Evolutionary conservation across 2,329 filamentous ascomycete genomes (phyloP).

Genomic region (Neofusicoccum kwambonambiense): DNA sequence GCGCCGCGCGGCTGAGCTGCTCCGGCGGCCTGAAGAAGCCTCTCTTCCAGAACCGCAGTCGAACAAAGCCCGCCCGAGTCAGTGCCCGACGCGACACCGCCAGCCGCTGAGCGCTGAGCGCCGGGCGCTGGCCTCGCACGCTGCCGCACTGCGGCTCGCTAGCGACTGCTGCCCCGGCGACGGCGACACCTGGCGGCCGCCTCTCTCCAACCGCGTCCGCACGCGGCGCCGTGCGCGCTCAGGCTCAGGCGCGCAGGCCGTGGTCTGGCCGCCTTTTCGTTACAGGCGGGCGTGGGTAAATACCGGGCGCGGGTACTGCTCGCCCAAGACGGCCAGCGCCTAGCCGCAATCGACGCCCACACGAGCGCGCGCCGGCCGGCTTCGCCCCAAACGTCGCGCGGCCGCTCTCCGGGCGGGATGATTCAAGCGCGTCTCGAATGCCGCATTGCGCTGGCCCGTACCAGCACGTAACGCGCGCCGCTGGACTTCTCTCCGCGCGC

Average conservation of each 20-base stretch:
- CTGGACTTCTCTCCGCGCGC: conserved; percentile 13
- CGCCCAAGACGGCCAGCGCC: not conserved
- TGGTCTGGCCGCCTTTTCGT: conserved; percentile 9
- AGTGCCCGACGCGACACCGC: not conserved
- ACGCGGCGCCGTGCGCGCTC: conserved; percentile 1
- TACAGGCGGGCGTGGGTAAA: not conserved
- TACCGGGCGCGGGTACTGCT: conserved; percentile 8
- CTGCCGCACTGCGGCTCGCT: not conserved
- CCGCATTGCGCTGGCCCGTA: not conserved
- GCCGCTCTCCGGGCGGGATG: conserved; percentile 4
- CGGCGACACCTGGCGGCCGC: not conserved
- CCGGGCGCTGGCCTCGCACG: too few species aligned
- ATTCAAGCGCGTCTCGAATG: conserved; percentile 15
- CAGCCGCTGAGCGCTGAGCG: too few species aligned
- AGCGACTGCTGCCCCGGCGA: not conserved
- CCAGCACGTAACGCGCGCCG: conserved; percentile 1
- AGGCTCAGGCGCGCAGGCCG: not conserved
- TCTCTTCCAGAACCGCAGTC: conserved; percentile 5
- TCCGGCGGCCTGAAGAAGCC: conserved; percentile 13
- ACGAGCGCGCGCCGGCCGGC: not conserved
- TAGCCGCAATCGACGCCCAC: conserved; percentile 1
- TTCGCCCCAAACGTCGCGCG: conserved; percentile 13
- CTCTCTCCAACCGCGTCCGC: not conserved
- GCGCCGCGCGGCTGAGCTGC: conserved; percentile 12
- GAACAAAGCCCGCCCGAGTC: conserved; percentile 14